Base-by-base conservation (phyloP, 176 grass and related monocot genomes). In the Panicum miliaceum region DNA sequence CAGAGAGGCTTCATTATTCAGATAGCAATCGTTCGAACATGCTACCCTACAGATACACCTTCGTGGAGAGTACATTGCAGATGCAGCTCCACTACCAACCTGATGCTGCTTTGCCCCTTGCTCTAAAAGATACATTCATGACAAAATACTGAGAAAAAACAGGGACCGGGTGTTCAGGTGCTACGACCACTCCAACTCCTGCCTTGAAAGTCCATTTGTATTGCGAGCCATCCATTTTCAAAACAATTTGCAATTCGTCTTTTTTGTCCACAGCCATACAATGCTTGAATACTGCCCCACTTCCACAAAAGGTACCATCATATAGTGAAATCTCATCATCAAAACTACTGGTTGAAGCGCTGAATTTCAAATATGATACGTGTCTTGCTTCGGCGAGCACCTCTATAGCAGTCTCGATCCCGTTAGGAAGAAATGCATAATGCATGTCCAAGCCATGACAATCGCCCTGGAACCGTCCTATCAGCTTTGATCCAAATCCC, bases 81-180 rank as follows among this genome's bases (percentile, higher is more conserved):
- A 43, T 71, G n/a, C 41, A 26, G 23, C 68, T 71, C 68, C 68
- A 71, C 41, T 43, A 38, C 68, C 72, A 75, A 9, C 12, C 27
- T 37, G 72, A 75, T 12, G 50, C 48, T 14, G 18, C 72, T 37
- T 37, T 75, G 27, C 72, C 48, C 19, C 4, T 54, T 37, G 72
- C 37, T 35, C 48, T 75, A 13, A 75, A 56, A 12, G 16, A 36
- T 37, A 56, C 72, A 22, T 75, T 75, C 50, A 75, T n/a, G 18
- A 75, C 29, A 37, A 75, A 75, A 41, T 41, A 41, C 16, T 22
- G 29, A n/a, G 9, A 1, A 37, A 75, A 75, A 54, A 10, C 72
- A 37, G 48, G 47, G 18, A 56, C 8, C 4, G 72, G 50, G 48
- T 36, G 29, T 23, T 38, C 32, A n/a, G 32, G 73, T 38, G 73